phyloP scores from a whole-genome alignment of 148 eudicot genomes.

The Salicornia ramosissima region DNA sequence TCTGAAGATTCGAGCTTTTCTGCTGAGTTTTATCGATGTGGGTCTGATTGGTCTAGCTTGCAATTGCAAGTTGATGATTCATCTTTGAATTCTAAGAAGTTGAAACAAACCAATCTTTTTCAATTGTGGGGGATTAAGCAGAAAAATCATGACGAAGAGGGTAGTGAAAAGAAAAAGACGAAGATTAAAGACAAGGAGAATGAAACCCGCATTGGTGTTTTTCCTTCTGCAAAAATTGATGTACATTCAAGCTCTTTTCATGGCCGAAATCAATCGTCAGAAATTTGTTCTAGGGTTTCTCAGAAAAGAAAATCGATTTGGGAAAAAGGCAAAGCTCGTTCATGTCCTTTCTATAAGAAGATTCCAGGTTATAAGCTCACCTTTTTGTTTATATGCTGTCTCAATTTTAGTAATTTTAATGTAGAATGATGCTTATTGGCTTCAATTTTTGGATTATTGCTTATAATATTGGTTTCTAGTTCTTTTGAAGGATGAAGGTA shows the following conservation, averaged over 20 bases:
- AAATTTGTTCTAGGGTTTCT: neutral
- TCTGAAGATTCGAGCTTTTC: conserved; percentile 32
- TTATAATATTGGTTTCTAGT: neutral
- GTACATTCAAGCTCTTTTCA: neutral
- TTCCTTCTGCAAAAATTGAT: conserved; percentile 4
- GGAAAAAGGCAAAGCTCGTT: conserved; percentile 10
- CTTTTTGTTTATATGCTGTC: neutral
- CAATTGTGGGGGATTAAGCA: conserved; percentile 42
- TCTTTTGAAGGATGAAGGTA: neutral
- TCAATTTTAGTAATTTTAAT: neutral
- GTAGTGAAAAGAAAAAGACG: neutral
- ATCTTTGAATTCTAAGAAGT: conserved; percentile 18
- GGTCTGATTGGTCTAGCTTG: conserved; percentile 44
- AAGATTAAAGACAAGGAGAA: neutral
- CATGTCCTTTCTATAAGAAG: conserved; percentile 68
- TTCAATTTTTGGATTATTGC: too few species aligned
- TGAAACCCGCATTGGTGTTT: conserved; percentile 6
- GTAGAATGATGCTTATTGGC: neutral
- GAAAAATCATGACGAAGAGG: neutral
- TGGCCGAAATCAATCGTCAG: neutral
- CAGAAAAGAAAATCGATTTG: conserved; percentile 12
- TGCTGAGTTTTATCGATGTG: conserved; percentile 42
- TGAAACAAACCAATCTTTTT: conserved; percentile 41
- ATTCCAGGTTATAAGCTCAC: conserved; percentile 39
- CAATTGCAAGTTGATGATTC: neutral